Base-by-base conservation (phyloP, 2,329 filamentous ascomycete species). In the Microcyclosporella mali region DNA sequence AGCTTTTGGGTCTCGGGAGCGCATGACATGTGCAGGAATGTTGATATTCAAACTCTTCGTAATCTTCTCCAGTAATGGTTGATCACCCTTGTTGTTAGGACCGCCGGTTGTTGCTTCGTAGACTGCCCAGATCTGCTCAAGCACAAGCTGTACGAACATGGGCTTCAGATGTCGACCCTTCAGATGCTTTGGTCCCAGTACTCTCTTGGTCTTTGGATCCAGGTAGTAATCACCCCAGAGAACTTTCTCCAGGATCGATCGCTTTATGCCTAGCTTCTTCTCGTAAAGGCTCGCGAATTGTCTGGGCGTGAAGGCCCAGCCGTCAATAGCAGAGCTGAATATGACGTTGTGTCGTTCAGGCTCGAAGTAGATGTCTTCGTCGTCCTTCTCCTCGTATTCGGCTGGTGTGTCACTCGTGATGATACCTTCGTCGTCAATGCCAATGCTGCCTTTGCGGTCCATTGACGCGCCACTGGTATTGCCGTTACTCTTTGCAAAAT, bases 311-410 rank as follows among this genome's bases (percentile, higher is more conserved):
- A 98, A 98, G 2, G 92, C 92, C 92, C 92, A 98, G n/a, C 92
- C 92, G 61, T 98, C 92, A 43, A 95, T 84, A 46, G 92, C 92
- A 63, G 90, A 97, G 70, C 88, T 88, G 65, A 98, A 98, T 51
- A 98, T 97, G 64, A 98, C 92, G 60, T 98, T 98, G 66, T 95
- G 95, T 67, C 90, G 94, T 62, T 98, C 92, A 0, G 92, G 92
- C 1, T 92, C 88, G 67, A 98, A 98, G 65, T 98, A 98, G 18
- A 98, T 82, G 63, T 95, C 89, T 63, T 97, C 89, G 59, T 98
- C 92, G 58, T 95, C 89, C 55, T 82, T 81, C 63, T 97, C 92
- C 63, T 95, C 83, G 56, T 88, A 98, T 35, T 79, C 76, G 8
- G 70, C 71, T 25, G 70, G 68, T 0, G 73, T 72, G 29, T 63